Base-by-base conservation (phyloP, 225 moss, liverwort and hornwort species). In the Sphagnum tenellum region DNA sequence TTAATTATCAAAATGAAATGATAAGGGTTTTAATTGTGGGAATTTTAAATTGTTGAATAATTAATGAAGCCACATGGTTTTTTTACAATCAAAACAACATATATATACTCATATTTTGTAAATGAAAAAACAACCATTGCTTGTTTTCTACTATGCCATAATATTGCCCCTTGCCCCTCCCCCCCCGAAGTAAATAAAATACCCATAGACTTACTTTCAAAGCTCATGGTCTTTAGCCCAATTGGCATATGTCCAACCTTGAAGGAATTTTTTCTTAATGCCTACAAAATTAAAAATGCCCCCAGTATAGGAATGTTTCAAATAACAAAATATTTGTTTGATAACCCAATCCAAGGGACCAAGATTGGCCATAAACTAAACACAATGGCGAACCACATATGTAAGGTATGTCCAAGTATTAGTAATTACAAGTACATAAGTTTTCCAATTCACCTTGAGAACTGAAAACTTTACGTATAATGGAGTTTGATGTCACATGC, bases 311-410 rank as follows among this genome's bases (percentile, higher is more conserved):
- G 12, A 50, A 53, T 53, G 14, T 65, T 65, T n/a, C 50, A 65
- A 46, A 47, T 63, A 63, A 46, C 63, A 5, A 6, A 63, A 49
- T 4, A 49, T 3, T 12, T 5, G 5, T 49, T 63, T 63, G 46
- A 46, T 5, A 46, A 49, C 46, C 63, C 4, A 63, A 46, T 65
- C 10, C 5, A 50, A 45, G 0, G 65, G 65, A 6, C 65, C 65
- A 65, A 14, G 65, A 65, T 65, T 65, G 65, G 65, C 49, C 65
- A 65, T 65, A 46, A 50, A 50, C 45, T 65, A 12, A 11, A 50
- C 7, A n/a, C 44, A 65, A 12, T 65, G 49, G 45, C 65, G 6
- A 12, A 14, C 49, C 8, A 13, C 13, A 53, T 50, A 65, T 14
- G 65, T 50, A 65, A 65, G 65, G 50, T 51, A 12, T n/a, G 52